Evolutionary conservation across 2,329 filamentous ascomycete species (phyloP).

Genomic region (Magnaporthiopsis incrustans): DNA sequence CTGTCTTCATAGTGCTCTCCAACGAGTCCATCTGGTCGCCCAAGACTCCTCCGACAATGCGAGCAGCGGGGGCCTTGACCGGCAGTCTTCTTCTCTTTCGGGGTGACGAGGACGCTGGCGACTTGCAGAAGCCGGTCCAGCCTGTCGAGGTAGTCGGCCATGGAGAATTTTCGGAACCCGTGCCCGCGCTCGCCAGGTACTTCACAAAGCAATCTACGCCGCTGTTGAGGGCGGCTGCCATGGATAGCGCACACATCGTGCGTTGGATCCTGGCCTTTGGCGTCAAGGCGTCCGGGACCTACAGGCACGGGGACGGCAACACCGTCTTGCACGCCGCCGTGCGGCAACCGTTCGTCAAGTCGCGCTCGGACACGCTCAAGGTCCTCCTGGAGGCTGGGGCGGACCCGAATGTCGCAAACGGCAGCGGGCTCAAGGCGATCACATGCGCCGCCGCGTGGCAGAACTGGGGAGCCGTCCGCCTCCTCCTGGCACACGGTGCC

Average conservation of each 20-base stretch:
- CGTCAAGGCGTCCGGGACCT: background rate
- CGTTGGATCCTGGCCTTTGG: background rate
- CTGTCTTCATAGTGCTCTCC: background rate
- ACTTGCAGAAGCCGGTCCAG: background rate
- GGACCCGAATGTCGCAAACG: background rate
- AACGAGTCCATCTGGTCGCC: too few relatives aligned
- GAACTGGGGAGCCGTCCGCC: conserved; percentile 1
- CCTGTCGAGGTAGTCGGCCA: background rate
- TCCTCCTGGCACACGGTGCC: conserved; percentile 4
- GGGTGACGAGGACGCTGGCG: background rate
- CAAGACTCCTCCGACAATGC: background rate
- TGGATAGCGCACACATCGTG: background rate
- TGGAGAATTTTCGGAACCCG: background rate
- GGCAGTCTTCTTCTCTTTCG: background rate
- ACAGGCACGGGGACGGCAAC: background rate
- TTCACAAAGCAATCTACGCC: background rate
- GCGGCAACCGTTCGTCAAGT: background rate
- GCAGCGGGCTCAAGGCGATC: background rate
- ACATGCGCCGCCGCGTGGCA: background rate
- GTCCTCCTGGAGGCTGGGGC: background rate
- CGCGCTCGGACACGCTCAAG: background rate
- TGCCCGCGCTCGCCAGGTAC: background rate
- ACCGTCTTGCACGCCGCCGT: background rate
- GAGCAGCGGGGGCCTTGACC: background rate
- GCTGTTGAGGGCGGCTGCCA: background rate